phyloP scores from a whole-genome alignment of 441 rosid genomes.

The Pelargonium fulgidum region DNA sequence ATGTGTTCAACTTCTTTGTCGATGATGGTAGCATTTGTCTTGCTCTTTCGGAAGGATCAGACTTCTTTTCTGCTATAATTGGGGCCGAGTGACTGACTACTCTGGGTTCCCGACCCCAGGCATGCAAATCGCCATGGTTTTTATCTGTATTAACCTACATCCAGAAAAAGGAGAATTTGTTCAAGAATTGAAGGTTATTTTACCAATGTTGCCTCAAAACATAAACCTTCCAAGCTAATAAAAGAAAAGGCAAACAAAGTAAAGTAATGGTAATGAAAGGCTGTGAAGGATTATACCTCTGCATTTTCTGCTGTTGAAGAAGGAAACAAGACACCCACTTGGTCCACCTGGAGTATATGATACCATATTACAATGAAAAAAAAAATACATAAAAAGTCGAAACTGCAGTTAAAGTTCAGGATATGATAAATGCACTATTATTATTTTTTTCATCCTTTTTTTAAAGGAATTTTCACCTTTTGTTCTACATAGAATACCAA shows the following conservation, averaged over 20 bases:
- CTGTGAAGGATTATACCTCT: constrained; percentile 36
- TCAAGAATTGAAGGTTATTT: background rate
- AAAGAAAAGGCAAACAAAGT: background rate
- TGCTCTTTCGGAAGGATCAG: constrained; percentile 50
- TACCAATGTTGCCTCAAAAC: background rate
- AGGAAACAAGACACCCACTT: constrained; percentile 43
- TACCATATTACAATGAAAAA: background rate
- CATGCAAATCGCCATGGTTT: constrained; percentile 37
- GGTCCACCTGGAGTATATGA: constrained; percentile 51
- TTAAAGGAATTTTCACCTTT: too few species aligned
- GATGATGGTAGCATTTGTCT: constrained; percentile 44
- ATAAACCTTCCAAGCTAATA: constrained; percentile 7
- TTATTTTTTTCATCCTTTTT: background rate
- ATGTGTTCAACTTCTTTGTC: constrained; percentile 44
- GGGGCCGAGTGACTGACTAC: constrained; percentile 83
- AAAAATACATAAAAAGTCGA: background rate
- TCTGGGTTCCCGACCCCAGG: constrained; percentile 38
- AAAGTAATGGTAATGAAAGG: constrained; percentile 12
- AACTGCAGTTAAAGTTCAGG: background rate
- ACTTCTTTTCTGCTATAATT: constrained; percentile 64
- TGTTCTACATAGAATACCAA: background rate
- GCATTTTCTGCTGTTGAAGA: constrained; percentile 34
- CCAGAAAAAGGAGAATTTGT: constrained; percentile 8
- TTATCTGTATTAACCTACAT: constrained; percentile 48
- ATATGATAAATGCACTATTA: background rate